Evolutionary conservation across 257 asterid species (phyloP), one percentile per base, ranked within the genome.

Genomic region (Solanum phureja): DNA sequence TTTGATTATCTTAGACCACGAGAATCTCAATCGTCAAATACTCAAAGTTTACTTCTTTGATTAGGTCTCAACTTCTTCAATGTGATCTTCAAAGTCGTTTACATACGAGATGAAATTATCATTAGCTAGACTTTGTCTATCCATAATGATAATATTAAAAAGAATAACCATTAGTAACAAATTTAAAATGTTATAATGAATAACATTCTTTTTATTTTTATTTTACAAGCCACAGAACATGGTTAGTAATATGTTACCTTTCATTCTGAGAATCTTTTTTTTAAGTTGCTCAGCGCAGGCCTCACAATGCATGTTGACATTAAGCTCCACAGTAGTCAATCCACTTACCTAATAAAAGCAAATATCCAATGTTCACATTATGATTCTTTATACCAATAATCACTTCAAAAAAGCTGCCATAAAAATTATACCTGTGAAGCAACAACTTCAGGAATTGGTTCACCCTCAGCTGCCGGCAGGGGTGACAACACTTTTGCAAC

Each of bases 231-330:
- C 1, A 19, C 23, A 56, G 23, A 56, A 76, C n/a, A 40, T n/a
- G 33, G 3, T 72, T 31, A 52, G 77, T 16, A 71, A 11, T 35
- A 3, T 10, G 7, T 11, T 91, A 95, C 99, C 99, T 95, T 90
- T 96, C 98, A 95, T 94, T 94, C 95, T 92, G 89, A 96, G 98
- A 82, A 96, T 94, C 89, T 92, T 94, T 87, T 91, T 94, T 93
- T 95, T 95, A 83, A 96, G 97, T 87, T 96, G 99, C 8, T 88
- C 88, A 1, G 99, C 98, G 87, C 99, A 96, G 14, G 99, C 98
- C 88, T 92, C 96, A 82, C 99, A 96, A 56, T 96, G 99, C 98
- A 96, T 94, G 91, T 95, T 95, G 21, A 95, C 98, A 31, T 90
- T 92, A 24, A 96, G 93, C 33, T 96, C 96, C 58, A 94, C 93